These are phyloP conservation scores for Hibiscus syriacus DNA, from an alignment of 345 rosid species.

Conservation along the genomic window DNA sequence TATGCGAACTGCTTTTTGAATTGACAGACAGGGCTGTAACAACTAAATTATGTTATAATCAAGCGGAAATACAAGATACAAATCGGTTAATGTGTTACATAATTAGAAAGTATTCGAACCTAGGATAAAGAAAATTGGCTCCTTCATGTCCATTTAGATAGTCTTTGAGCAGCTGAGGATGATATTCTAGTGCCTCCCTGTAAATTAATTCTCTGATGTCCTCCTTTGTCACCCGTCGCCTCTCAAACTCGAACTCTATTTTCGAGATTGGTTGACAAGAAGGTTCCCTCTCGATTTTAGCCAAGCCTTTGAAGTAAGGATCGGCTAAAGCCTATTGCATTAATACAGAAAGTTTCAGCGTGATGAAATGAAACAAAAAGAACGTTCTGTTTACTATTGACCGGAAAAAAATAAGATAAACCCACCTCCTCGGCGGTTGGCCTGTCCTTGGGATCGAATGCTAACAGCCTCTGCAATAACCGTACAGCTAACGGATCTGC, in stretches of 20 bases:
- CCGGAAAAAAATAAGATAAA: conserved; percentile 2
- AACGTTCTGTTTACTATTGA: not conserved
- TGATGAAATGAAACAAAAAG: not conserved
- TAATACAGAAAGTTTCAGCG: conserved; percentile 3
- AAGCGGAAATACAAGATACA: not conserved
- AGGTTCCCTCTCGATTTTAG: conserved; percentile 92
- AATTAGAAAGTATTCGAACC: conserved; percentile 36
- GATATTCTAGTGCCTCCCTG: conserved; percentile 86
- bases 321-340: conserved; percentile 71
- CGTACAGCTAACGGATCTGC: conserved; percentile 70
- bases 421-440: conserved; percentile 84
- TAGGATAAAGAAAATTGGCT: conserved; percentile 89
- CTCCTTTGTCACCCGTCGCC: conserved; percentile 82
- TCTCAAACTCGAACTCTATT: conserved; percentile 97
- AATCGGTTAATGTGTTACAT: not conserved
- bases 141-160: conserved; percentile 80
- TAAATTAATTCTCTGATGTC: conserved; percentile 78
- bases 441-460: conserved; percentile 96
- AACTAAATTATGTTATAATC: not conserved
- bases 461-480: conserved; percentile 71
- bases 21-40: conserved; percentile 88
- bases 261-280: conserved; percentile 79
- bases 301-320: conserved; percentile 88
- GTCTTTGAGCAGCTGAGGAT: conserved; percentile 93
- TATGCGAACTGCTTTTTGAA: conserved; percentile 89